Evolutionary conservation across 2,329 filamentous ascomycete species (phyloP).

Genomic region (Colletotrichum sp.): DNA sequence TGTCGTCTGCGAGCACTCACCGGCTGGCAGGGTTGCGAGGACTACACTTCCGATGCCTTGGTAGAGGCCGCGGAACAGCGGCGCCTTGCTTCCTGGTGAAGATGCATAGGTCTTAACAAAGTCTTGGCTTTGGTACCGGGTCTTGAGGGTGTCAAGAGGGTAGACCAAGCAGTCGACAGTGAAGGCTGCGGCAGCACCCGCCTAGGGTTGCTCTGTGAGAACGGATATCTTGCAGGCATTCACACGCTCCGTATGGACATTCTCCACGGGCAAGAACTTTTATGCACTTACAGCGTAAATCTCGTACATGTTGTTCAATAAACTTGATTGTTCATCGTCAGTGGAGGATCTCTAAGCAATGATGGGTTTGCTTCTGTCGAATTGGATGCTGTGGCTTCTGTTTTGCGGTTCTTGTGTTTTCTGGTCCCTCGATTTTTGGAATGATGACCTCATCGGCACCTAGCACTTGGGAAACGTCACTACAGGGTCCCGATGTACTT

Average conservation of each 20-base stretch:
- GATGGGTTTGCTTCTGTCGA: background rate
- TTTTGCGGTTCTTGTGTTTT: background rate
- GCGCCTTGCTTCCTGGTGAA: conserved; percentile 55
- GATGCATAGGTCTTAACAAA: conserved; percentile 71
- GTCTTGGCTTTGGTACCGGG: conserved; percentile 79
- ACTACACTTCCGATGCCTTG: conserved; percentile 88
- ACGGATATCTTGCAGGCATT: background rate
- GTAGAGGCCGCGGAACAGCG: conserved; percentile 77
- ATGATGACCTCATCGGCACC: background rate
- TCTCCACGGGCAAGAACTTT: background rate
- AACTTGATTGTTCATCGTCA: background rate
- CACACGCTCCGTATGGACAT: background rate
- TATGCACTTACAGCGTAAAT: conserved; percentile 17
- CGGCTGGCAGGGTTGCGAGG: conserved; percentile 86
- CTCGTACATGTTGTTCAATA: conserved; percentile 14
- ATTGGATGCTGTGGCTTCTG: background rate
- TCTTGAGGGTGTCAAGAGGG: conserved; percentile 89
- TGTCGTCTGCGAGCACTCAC: conserved; percentile 43
- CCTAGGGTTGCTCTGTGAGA: conserved; percentile 51
- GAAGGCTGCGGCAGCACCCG: conserved; percentile 84
- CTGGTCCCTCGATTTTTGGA: background rate
- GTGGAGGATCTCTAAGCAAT: background rate
- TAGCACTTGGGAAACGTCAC: background rate
- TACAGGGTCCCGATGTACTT: background rate
- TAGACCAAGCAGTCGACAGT: conserved; percentile 86